Conservation (phyloP, 129 eudicot genomes). For the Centrapalus pauciflorus region DNA sequence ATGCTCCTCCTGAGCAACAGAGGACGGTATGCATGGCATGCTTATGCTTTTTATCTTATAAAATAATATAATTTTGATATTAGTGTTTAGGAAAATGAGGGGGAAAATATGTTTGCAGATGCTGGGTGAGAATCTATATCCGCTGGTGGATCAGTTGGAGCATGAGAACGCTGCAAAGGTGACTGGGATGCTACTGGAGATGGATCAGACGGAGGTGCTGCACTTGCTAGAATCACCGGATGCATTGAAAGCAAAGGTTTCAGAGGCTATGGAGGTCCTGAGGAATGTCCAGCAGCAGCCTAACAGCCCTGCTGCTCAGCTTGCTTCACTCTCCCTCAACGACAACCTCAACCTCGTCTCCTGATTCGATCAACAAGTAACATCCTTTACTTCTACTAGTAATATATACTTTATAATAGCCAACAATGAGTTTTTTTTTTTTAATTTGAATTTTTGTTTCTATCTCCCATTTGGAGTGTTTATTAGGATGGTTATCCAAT, state of each 20-base stretch:
- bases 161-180: slow-evolving; percentile 63
- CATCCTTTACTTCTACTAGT: too few relatives aligned
- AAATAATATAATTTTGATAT: too few relatives aligned
- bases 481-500: not conserved
- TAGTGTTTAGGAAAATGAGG: not conserved
- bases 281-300: slow-evolving; percentile 34
- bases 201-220: slow-evolving; percentile 64
- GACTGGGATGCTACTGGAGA: slow-evolving; percentile 62
- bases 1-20: slow-evolving; percentile 67
- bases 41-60: not conserved
- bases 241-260: slow-evolving; percentile 58
- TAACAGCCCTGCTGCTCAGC: slow-evolving; percentile 46
- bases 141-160: slow-evolving; percentile 55
- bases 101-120: slow-evolving; percentile 46
- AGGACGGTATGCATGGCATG: slow-evolving; percentile 56
- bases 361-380: slow-evolving; percentile 12
- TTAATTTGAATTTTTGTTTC: not conserved
- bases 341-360: slow-evolving; percentile 55
- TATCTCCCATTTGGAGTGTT: not conserved
- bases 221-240: slow-evolving; percentile 64
- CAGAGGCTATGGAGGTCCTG: slow-evolving; percentile 64
- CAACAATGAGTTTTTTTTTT: too few relatives aligned
- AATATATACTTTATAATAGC: too few relatives aligned
- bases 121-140: slow-evolving; percentile 54
- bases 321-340: slow-evolving; percentile 43